Base-by-base conservation (phyloP, 169 alveolate genomes). In the Cytauxzoon felis region DNA sequence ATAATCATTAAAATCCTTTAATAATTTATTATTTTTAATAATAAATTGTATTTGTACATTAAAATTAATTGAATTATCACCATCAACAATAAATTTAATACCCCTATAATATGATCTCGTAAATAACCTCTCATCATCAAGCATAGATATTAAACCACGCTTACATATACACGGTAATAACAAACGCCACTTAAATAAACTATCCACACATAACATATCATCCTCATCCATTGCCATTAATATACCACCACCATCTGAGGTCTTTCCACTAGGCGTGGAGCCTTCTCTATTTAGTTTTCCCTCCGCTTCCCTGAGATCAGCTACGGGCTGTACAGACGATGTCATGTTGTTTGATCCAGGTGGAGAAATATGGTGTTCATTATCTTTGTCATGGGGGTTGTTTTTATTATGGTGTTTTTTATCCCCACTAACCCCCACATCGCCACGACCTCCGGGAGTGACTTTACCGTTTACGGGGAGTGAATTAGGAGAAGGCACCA, bases 31-130 rank as follows among this genome's bases (percentile, higher is more conserved):
- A 13, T 19, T 23, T 19, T 18, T 7, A 13, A 71, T 62, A 19
- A 60, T 45, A 16, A 62, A 26, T 38, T 63, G 84, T 51, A 64
- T 43, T 19, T 48, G 80, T 8, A 45, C 54, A 24, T 21, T 18
- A 16, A 73, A 29, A 38, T 9, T 18, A 73, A 47, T 2, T 19
- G 43, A 8, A 8, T 29, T 36, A 3, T 47, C 3, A 34, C 11
- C 21, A 16, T 21, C 51, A 47, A 73, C 56, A 26, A 70, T 29
- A 11, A 53, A 5, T 13, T 40, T 34, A 0, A 73, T 65, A 21
- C 84, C 84, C 54, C 68, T 61, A 65, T 73, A 73, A 2, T 58
- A 40, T 9, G 84, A 62, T 19, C 80, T 27, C 40, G 66, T 16
- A 56, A 61, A 63, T 11, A 52, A 32, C 30, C 79, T 57, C 32